Base-by-base conservation (phyloP, 306 rosid species). In the Chamaecrista fasciculata region DNA sequence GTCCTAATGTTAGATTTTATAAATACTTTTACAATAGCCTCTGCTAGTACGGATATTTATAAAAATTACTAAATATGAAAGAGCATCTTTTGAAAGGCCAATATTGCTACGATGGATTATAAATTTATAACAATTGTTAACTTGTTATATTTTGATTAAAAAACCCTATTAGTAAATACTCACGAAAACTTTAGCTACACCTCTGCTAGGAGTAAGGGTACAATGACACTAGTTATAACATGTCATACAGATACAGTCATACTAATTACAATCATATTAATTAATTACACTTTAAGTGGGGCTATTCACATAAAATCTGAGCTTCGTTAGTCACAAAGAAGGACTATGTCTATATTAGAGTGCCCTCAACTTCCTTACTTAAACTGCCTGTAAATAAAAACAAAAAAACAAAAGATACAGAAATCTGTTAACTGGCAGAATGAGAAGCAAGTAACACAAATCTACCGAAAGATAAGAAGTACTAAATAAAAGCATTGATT, bases 311-410 rank as follows among this genome's bases (percentile, higher is more conserved):
- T 60, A 18, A 18, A n/a, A 2, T n/a, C 15, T 1, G 63, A 28
- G 62, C 62, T 57, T 31, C 42, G 43, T 21, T 47, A 44, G 60
- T 81, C 75, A 43, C 52, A 75, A 59, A 59, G 33, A 40, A 44
- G 50, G 34, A 59, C 68, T 49, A 63, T 59, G 58, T 71, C 16
- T 28, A 59, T 59, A 62, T 71, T 11, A 28, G 55, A 65, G 52
- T 36, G 65, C 4, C 62, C 70, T 65, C 80, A 20, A 23, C 82
- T 48, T 79, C 60, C 82, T 70, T 75, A 82, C 77, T 86, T 80
- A 57, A 91, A 87, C 87, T 40, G 85, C 90, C 96, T 90, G 88
- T 49, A 80, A 78, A 74, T 28, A 81, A 56, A 57, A 58, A 80
- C 33, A 19, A 80, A 49, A 55, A 37, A 60, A 12, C 61, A 71